These are phyloP conservation scores for Alnus glutinosa DNA, from an alignment of 306 rosid species.

Conservation along the genomic window DNA sequence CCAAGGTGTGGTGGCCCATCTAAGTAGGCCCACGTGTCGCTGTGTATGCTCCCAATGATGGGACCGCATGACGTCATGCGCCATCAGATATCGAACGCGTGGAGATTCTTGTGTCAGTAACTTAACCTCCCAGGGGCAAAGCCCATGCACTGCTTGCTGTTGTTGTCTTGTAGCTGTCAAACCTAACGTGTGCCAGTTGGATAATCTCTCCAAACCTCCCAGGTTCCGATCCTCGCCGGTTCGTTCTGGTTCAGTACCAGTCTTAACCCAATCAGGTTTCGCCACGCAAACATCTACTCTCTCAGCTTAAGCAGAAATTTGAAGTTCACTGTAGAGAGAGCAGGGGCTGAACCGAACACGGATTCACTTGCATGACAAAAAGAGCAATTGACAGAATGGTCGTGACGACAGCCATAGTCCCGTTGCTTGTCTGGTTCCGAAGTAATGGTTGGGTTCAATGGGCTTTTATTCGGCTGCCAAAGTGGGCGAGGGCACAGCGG, in stretches of 20 bases:
- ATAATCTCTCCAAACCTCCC: constrained; percentile 1
- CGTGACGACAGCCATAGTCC: constrained; percentile 11
- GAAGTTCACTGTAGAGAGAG: constrained; percentile 4
- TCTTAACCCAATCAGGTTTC: not conserved
- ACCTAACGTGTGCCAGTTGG: constrained; percentile 24
- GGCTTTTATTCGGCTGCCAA: not conserved
- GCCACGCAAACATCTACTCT: not conserved
- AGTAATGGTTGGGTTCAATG: not conserved
- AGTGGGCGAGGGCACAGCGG: not conserved
- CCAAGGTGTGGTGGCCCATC: not conserved
- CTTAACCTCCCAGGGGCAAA: not conserved
- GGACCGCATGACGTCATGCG: not conserved
- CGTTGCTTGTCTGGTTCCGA: not conserved
- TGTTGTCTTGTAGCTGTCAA: constrained; percentile 48
- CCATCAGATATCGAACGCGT: constrained; percentile 6
- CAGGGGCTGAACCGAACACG: too few relatives aligned
- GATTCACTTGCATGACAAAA: too few relatives aligned
- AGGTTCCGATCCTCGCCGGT: not conserved
- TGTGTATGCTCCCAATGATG: not conserved
- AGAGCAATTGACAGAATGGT: constrained; percentile 22
- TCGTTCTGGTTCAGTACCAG: not conserved
- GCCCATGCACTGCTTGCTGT: constrained; percentile 24
- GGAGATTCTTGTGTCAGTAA: constrained; percentile 19
- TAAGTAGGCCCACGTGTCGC: not conserved
- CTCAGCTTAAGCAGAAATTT: not conserved